A percentile compares a stretch with the other conserved stretches of the same genome.
Evolutionary conservation across 1,284 basidiomycete genomes (phyloP).

Genomic region (Coniferiporia weirii): DNA sequence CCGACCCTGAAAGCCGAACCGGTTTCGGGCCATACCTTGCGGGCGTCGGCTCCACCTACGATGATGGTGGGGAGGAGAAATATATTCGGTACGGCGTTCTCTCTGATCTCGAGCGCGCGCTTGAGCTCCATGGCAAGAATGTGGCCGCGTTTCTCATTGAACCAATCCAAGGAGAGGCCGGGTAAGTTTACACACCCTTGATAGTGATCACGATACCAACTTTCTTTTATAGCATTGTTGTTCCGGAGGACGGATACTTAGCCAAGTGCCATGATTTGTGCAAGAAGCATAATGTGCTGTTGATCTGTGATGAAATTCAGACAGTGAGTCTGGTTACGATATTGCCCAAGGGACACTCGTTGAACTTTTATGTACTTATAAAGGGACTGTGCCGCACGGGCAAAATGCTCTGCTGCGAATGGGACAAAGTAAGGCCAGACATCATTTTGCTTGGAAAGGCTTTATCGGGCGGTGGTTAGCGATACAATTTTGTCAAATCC

Average conservation of each 20-base stretch:
- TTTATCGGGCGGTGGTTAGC: constrained; percentile 82
- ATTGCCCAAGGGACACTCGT: neutral
- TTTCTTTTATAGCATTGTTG: constrained; percentile 63
- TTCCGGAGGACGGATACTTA: constrained; percentile 90
- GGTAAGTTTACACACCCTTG: constrained; percentile 46
- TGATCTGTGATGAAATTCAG: constrained; percentile 98
- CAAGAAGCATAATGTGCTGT: constrained; percentile 88
- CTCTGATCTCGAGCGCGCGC: constrained; percentile 77
- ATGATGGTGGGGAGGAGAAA: constrained; percentile 43
- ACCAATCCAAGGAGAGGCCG: constrained; percentile 98
- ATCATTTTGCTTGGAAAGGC: constrained; percentile 95
- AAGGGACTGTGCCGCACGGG: constrained; percentile 82
- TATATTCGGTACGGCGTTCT: constrained; percentile 80
- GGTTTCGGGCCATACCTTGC: constrained; percentile 92
- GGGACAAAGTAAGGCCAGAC: constrained; percentile 88
- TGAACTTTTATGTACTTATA: constrained; percentile 2
- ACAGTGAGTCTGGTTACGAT: constrained; percentile 47
- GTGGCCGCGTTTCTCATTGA: constrained; percentile 94
- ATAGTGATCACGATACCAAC: constrained; percentile 9
- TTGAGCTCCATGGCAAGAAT: constrained; percentile 79
- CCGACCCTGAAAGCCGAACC: constrained; percentile 84
- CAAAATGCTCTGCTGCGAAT: constrained; percentile 85
- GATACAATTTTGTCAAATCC: constrained; percentile 7
- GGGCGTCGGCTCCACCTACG: constrained; percentile 76
- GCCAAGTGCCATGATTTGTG: constrained; percentile 75